A percentile compares a stretch with the other conserved stretches of the same genome.
phyloP scores from a whole-genome alignment of 441 rosid species.

The Brassica balearica region DNA sequence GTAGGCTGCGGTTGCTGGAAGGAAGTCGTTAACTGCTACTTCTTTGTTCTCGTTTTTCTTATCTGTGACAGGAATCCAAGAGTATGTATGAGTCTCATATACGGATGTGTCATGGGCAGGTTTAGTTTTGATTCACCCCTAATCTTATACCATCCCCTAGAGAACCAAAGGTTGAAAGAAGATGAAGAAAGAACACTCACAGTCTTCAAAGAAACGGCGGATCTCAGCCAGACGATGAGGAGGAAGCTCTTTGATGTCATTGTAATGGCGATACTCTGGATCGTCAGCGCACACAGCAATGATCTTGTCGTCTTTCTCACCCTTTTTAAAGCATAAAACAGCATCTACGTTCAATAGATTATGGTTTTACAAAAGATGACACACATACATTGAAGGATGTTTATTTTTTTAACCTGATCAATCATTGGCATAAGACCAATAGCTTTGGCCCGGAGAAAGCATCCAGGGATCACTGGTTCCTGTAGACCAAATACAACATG shows the following conservation, averaged over 20 bases:
- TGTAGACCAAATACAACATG: conserved; percentile 29
- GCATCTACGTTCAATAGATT: not conserved
- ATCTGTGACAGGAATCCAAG: conserved; percentile 50
- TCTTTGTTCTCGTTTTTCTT: conserved; percentile 95
- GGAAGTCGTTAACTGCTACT: conserved; percentile 76
- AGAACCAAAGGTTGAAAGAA: conserved; percentile 6
- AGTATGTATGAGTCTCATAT: not conserved
- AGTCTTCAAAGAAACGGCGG: conserved; percentile 83
- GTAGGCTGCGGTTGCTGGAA: conserved; percentile 66
- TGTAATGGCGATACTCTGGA: conserved; percentile 73
- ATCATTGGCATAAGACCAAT: conserved; percentile 89
- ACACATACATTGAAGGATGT: conserved; percentile 28
- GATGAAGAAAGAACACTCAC: conserved; percentile 48
- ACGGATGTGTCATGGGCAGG: not conserved
- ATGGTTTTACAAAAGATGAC: conserved; percentile 5
- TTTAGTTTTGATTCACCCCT: not conserved
- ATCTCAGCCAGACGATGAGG: conserved; percentile 83
- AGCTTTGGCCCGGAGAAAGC: conserved; percentile 83
- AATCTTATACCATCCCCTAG: not conserved
- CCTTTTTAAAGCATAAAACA: conserved; percentile 51
- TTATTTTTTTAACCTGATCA: conserved; percentile 64
- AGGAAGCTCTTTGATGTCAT: conserved; percentile 73
- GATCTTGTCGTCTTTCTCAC: conserved; percentile 83
- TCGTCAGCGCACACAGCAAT: conserved; percentile 81
- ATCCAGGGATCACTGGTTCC: conserved; percentile 86